Evolutionary conservation across 2,329 filamentous ascomycete species (phyloP), one percentile per base, ranked within the genome.

Genomic region (Talaromyces sp.): DNA sequence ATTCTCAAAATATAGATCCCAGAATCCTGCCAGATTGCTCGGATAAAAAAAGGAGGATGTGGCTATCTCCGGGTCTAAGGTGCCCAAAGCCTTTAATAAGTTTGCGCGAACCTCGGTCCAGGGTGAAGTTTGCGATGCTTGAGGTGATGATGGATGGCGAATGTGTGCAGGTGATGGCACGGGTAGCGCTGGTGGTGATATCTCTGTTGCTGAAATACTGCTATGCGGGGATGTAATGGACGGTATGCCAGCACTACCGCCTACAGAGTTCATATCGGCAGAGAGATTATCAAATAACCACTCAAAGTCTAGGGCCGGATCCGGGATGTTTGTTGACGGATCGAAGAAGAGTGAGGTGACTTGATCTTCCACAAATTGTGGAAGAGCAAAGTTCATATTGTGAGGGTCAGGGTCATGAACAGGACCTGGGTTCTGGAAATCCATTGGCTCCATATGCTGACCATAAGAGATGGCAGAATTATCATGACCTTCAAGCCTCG

Each of bases 1-100:
- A 63, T 72, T 72, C 27, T 67, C 65, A 53, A 73, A 73, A 53
- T 73, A 73, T 10, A 71, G 58, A 47, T 71, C 66, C 62, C 65
- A 72, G 54, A 73, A 73, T 8, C 64, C 47, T 6, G 65, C 65
- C 1, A 73, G 60, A 43, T 71, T 72, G 5, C 61, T 63, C 0
- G 70, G 68, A 25, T 71, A 67, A 53, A 73, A 73, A 36, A 73
- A 73, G 17, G 69, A 67, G 10, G 67, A 69, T 19, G 67, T 61
- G 17, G 72, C 63, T 11, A 72, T 36, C 10, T 66, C 65, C 15
- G 61, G 64, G 17, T 69, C 66, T 2, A 73, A 29, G 11, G 65
- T 67, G 36, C 49, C 58, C 27, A 73, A 62, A 25, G 72, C 69
- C 19, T 64, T 58, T 43, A 71, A 58, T 19, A 73, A 38, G 25